Evolutionary conservation across 257 asterid genomes (phyloP), one percentile per base, ranked within the genome.

Genomic region (Capsicum chinense): DNA sequence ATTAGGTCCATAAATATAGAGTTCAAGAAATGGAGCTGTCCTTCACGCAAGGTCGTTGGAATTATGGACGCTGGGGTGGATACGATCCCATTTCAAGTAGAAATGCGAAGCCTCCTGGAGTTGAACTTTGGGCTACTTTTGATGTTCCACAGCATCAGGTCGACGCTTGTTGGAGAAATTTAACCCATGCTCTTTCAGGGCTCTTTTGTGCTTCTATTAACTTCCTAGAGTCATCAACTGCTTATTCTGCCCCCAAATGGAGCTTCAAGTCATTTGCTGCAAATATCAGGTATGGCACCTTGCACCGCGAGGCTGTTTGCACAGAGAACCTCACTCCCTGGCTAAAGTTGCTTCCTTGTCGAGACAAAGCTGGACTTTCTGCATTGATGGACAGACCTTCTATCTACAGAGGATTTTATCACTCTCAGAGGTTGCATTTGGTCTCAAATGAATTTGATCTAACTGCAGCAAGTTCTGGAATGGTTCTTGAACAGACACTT

Each of bases 291-390:
- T 97, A 93, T 26, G 99, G 99, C 67, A 92, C 97, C 67, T 89
- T 97, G 90, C 99, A 99, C 85, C 99, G 98, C 79, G 99, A 97
- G 88, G 98, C 99, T 83, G 99, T 97, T 85, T 97, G 99, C 92
- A 97, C 99, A 47, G 99, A 97, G 89, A 97, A 97, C 88, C 97
- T 97, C 82, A 97, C 99, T 64, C 99, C 99, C 6, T 97, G 99
- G 99, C 89, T 97, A 90, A 97, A 97, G 92, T 84, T 97, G 91
- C 99, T 95, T 90, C 99, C 99, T 0, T 97, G 99, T 87, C 90
- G 99, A 82, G 99, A 95, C 87, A 97, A 94, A 91, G 96, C 93
- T 21, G 99, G 99, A 80, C 87, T 97, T 88, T 89, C 99, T 87
- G 90, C 95, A 58, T 86, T 95, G 83, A 93, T 97, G 99, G 94